Evolutionary conservation across 139 green algal genomes (phyloP).

Genomic region (Chlorella sp.): DNA sequence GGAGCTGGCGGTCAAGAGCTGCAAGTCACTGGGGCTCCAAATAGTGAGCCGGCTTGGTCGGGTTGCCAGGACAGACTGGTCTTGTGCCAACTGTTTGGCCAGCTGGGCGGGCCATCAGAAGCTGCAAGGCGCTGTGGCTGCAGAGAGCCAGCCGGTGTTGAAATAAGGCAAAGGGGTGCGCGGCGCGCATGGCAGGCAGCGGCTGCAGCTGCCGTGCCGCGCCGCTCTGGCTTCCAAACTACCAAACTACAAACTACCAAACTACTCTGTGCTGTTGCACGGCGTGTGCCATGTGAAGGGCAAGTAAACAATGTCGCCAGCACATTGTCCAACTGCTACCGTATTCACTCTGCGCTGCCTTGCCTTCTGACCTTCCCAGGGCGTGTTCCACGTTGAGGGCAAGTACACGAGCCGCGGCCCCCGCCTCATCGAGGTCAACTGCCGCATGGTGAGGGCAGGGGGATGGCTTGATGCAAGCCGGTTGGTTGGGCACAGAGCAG

Average conservation of each 20-base stretch:
- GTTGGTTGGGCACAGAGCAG: too few species aligned
- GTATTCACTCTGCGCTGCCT: neutral
- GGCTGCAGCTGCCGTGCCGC: neutral
- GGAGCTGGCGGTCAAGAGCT: conserved; percentile 73
- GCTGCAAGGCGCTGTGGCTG: conserved; percentile 63
- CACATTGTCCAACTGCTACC: neutral
- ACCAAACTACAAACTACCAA: too few species aligned
- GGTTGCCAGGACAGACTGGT: too few species aligned
- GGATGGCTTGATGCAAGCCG: too few species aligned
- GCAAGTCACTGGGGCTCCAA: conserved; percentile 60
- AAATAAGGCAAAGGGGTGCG: too few species aligned
- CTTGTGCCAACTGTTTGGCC: too few species aligned
- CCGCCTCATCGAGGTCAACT: conserved; percentile 91
- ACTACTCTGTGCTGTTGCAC: too few species aligned
- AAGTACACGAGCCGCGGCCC: conserved; percentile 86
- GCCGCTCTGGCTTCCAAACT: too few species aligned
- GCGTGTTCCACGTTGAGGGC: conserved; percentile 73
- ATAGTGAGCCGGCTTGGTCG: conserved; percentile 13
- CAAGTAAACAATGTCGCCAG: neutral
- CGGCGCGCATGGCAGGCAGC: neutral
- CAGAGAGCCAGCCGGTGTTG: conserved; percentile 25
- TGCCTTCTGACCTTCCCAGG: neutral
- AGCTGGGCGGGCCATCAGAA: conserved; percentile 72
- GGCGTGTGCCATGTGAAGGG: too few species aligned
- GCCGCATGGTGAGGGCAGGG: conserved; percentile 74